These are phyloP conservation scores for Yarrowia divulgata DNA, from an alignment of 805 yeast genomes.

Conservation along the genomic window DNA sequence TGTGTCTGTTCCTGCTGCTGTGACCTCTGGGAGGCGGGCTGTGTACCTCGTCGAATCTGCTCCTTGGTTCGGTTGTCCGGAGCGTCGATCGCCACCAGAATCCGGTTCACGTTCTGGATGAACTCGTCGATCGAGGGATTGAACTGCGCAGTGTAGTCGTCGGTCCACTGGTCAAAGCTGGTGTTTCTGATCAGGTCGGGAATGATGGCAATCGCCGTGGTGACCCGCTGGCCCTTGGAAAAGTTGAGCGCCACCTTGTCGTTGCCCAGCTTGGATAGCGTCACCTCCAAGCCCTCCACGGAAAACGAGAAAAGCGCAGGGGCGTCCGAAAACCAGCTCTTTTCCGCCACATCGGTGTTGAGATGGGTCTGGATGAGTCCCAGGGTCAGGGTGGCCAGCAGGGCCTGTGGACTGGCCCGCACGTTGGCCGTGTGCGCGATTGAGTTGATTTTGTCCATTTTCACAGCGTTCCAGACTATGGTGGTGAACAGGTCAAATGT, in stretches of 20 bases:
- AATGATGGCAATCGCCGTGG: conserved; percentile 29
- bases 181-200: conserved; percentile 31
- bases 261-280: conserved; percentile 28
- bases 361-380: conserved; percentile 31
- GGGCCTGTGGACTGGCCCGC: conserved; percentile 26
- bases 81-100: conserved; percentile 28
- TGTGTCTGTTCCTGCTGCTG: conserved; percentile 41
- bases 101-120: conserved; percentile 38
- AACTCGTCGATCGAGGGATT: conserved; percentile 28
- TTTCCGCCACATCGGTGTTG: conserved; percentile 14
- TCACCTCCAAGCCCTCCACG: conserved; percentile 27
- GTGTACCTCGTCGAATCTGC: conserved; percentile 1
- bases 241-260: conserved; percentile 34
- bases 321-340: conserved; percentile 28
- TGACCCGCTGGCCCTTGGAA: conserved; percentile 36
- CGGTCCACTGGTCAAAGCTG: conserved; percentile 9
- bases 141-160: conserved; percentile 24
- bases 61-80: conserved; percentile 27
- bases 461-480: not conserved
- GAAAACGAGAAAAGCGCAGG: conserved; percentile 21
- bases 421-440: conserved; percentile 18
- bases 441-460: conserved; percentile 35
- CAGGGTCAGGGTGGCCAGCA: conserved; percentile 23
- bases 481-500: not conserved
- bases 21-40: not conserved